Base-by-base conservation (phyloP, 169 alveolate species). In the Plasmodium ovale region DNA sequence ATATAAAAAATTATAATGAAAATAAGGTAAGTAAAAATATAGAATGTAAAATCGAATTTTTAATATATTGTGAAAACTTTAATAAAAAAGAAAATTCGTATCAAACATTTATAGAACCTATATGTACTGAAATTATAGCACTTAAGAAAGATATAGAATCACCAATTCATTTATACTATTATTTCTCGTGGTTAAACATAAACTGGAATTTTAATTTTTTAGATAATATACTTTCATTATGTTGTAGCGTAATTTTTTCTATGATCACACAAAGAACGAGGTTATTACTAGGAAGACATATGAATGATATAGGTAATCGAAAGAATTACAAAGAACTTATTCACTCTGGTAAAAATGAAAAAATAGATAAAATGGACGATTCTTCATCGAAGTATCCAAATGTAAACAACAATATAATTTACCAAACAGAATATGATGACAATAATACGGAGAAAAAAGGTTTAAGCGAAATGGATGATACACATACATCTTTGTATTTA, bases 191-290 rank as follows among this genome's bases (percentile, higher is more conserved):
- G 90, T 16, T 82, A 21, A 82, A 82, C 39, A 82, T 82, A n/a
- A 82, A 82, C n/a, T 27, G 47, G 44, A 82, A 82, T 82, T 53
- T 82, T 68, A 82, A 67, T n/a, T 49, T 82, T 6, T 49, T 82
- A 3, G 90, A 82, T 54, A 82, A 64, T 53, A 65, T 82, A 58
- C 49, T 82, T 21, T 82, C 90, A n/a, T 42, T 82, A 19, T 82
- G 90, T 27, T 82, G 90, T 59, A 82, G 90, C 21, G 67, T 82
- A 19, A 82, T 82, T 54, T 82, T 82, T 82, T 82, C 90, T 16
- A 82, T 82, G 42, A 82, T 82, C 21, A 82, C 90, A 4, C 90
- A 82, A 70, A 82, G 90, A 53, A 82, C 90, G 21, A 69, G 90
- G 33, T 47, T 82, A 44, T 62, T 82, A 19, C 37, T 82, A 3